These are phyloP conservation scores for Nidularia pulvinata DNA, from an alignment of 768 basidiomycete species.

Conservation along the genomic window DNA sequence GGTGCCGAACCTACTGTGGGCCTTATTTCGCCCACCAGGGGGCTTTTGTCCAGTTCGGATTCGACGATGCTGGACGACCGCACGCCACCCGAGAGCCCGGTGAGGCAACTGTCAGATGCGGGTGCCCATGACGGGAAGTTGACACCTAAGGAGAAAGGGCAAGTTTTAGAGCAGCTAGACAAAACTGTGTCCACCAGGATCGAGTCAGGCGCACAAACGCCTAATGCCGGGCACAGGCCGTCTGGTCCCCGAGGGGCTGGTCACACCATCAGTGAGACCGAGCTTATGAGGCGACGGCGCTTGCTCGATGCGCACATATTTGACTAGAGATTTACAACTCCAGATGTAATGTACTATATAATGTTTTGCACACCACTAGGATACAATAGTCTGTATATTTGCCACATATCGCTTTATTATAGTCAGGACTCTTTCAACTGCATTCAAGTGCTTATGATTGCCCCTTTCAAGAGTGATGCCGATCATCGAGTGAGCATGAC, in stretches of 20 bases:
- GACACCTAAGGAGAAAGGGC: conserved; percentile 1
- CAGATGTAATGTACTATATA: background rate
- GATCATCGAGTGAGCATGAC: too few relatives aligned
- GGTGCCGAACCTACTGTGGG: background rate
- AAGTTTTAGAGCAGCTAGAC: too few relatives aligned
- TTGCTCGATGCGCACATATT: conserved; percentile 75
- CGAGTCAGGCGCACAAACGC: too few relatives aligned
- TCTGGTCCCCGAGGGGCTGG: conserved; percentile 45
- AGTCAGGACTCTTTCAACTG: too few relatives aligned
- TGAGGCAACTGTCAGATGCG: background rate
- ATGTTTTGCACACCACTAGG: too few relatives aligned
- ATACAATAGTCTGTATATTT: too few relatives aligned
- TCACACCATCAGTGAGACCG: conserved; percentile 74
- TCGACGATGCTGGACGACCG: conserved; percentile 4
- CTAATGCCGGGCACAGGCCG: conserved; percentile 4
- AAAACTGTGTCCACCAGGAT: too few relatives aligned
- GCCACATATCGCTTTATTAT: too few relatives aligned
- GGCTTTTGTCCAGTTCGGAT: conserved; percentile 7
- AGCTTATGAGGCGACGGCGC: conserved; percentile 77
- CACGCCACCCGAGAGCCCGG: background rate
- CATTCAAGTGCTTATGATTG: too few relatives aligned
- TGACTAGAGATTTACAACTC: conserved; percentile 24
- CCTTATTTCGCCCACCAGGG: background rate
- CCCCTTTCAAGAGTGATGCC: too few relatives aligned
- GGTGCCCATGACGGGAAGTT: background rate